Conservation (phyloP, 768 basidiomycete genomes). For the Clavulina sp. region DNA sequence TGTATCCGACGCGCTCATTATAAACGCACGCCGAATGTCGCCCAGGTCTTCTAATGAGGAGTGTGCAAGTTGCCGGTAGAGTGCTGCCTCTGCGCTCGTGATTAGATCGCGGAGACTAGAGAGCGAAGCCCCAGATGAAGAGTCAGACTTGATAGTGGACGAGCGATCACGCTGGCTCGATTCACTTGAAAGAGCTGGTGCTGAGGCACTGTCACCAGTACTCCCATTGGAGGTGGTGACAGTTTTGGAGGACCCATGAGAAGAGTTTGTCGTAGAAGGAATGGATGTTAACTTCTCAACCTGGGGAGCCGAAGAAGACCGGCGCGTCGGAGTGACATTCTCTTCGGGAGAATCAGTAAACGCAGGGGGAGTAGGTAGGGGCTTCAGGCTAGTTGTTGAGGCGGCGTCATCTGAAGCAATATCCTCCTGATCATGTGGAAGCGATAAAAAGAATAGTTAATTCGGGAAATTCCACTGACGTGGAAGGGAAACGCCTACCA, state of each 20-base stretch:
- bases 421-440: not conserved
- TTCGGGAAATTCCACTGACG: not conserved
- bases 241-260: constrained; percentile 11
- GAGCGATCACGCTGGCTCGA: too few species aligned
- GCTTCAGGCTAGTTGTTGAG: constrained; percentile 13
- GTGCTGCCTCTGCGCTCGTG: constrained; percentile 37
- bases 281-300: too few species aligned
- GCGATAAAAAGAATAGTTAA: not conserved
- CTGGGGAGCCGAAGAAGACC: too few species aligned
- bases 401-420: constrained; percentile 3
- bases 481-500: constrained; percentile 26
- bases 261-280: too few species aligned
- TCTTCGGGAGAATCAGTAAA: constrained; percentile 5
- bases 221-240: constrained; percentile 10
- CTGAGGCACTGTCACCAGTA: constrained; percentile 8
- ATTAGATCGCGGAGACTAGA: constrained; percentile 36
- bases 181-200: too few species aligned
- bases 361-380: constrained; percentile 3
- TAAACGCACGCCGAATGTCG: constrained; percentile 42
- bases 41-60: constrained; percentile 35
- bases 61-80: constrained; percentile 36
- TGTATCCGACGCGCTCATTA: constrained; percentile 34
- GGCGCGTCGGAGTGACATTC: not conserved
- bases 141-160: constrained; percentile 13
- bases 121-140: constrained; percentile 25